Conservation (phyloP, 1,284 basidiomycete species). For the Pseudozyma pruni region DNA sequence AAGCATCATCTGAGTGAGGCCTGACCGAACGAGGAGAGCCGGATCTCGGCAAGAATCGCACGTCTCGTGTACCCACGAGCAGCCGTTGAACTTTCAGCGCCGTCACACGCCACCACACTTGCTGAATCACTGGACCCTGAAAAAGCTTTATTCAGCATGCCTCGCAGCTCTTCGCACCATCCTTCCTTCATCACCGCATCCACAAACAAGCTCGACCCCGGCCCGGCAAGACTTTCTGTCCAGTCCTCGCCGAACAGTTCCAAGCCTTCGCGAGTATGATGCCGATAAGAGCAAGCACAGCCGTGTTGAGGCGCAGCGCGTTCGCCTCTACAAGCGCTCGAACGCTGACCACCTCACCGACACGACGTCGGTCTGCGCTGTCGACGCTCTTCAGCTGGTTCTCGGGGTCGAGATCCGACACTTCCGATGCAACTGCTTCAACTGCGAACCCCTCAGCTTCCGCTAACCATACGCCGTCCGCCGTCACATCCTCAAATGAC, state of each 20-base stretch:
- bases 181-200: too few species aligned
- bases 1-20: too few species aligned
- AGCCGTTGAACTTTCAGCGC: background rate
- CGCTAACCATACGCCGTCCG: too few species aligned
- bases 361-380: background rate
- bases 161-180: background rate
- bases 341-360: background rate
- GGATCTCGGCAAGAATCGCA: constrained; percentile 6
- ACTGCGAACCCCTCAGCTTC: background rate
- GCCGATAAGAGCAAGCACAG: too few species aligned
- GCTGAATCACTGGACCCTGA: constrained; percentile 23
- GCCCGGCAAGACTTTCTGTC: too few species aligned
- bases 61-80: background rate
- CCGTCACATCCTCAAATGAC: too few species aligned
- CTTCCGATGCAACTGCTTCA: background rate
- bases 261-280: too few species aligned
- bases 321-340: background rate
- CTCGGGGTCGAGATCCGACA: background rate
- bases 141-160: constrained; percentile 6
- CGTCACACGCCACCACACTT: background rate
- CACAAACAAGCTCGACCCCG: too few species aligned
- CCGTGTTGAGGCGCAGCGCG: background rate
- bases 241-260: too few species aligned
- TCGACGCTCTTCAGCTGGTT: constrained; percentile 1
- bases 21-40: background rate